Conservation (phyloP, 1,284 basidiomycete genomes). For the Apiotrichum siamense region DNA sequence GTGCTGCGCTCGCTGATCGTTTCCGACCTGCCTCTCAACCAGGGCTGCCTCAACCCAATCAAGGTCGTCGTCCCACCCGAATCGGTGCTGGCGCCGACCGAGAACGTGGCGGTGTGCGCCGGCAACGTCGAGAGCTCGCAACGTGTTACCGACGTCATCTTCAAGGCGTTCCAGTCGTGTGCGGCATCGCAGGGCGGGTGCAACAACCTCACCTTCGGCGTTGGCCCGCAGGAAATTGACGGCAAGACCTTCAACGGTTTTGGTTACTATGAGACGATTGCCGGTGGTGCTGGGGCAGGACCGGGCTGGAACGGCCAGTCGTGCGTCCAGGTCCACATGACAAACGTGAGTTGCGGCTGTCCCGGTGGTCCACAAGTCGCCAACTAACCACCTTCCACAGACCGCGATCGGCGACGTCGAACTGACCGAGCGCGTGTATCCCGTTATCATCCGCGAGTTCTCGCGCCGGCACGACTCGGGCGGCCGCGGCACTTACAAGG, state of each 20-base stretch:
- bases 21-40: conserved; percentile 67
- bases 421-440: conserved; percentile 54
- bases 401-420: conserved; percentile 40
- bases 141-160: conserved; percentile 88
- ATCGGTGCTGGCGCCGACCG: conserved; percentile 72
- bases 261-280: conserved; percentile 96
- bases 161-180: conserved; percentile 86
- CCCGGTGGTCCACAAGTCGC: not conserved
- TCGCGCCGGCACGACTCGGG: conserved; percentile 66
- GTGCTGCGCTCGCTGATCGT: conserved; percentile 87
- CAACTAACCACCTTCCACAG: conserved; percentile 10
- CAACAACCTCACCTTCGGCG: conserved; percentile 65
- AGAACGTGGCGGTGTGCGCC: conserved; percentile 83
- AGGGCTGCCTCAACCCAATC: conserved; percentile 42
- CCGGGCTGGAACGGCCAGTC: conserved; percentile 72
- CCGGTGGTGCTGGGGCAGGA: conserved; percentile 90
- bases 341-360: conserved; percentile 20
- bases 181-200: conserved; percentile 87
- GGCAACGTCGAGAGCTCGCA: conserved; percentile 91
- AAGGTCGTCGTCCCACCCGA: conserved; percentile 55
- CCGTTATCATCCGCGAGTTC: conserved; percentile 77
- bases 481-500: conserved; percentile 69
- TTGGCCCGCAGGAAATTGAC: conserved; percentile 63
- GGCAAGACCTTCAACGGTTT: conserved; percentile 62
- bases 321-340: conserved; percentile 39